Base-by-base conservation (phyloP, 257 asterid species). In the Rehmannia glutinosa region DNA sequence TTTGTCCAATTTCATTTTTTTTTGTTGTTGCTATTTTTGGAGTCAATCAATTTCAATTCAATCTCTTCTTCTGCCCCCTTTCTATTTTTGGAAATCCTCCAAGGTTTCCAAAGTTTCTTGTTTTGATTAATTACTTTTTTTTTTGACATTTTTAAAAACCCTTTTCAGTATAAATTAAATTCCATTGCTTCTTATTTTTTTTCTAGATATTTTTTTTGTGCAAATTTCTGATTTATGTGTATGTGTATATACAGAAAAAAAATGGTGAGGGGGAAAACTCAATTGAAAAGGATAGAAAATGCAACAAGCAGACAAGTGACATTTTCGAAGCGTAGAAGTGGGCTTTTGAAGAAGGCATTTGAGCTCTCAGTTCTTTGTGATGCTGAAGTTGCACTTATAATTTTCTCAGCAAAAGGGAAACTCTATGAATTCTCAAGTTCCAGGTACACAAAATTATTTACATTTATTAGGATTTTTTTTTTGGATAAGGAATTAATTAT, bases 351-450 rank as follows among this genome's bases (percentile, higher is more conserved):
- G 80, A 85, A 85, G 60, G 91, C 91, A 3, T 85, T 75, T 77
- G 91, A 84, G 77, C 86, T 84, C 38, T 85, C 92, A 32, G 89
- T 85, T 78, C 83, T 85, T 4, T 82, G 92, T 69, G 92, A 82
- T 73, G 88, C 92, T 4, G 87, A 85, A 75, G 80, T 86, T 77
- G 87, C 92, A 1, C 87, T 83, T 2, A 75, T 86, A 1, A 47
- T 86, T 56, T 86, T 79, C 54, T 83, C 92, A 5, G 68, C 82
- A 35, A 79, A 73, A 55, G 92, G 92, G 3, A 86, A 74, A 49
- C 82, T 86, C 28, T 81, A 75, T 63, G 87, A 86, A 51, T 86
- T 83, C 76, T 75, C 92, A 32, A 83, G 87, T 64, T 70, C 87
- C 73, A 79, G 92, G 92, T 86, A 17, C 28, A 16, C 4, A 30